Evolutionary conservation across 768 basidiomycete species (phyloP), one percentile per base, ranked within the genome.

Genomic region (Mycena capillaripes): DNA sequence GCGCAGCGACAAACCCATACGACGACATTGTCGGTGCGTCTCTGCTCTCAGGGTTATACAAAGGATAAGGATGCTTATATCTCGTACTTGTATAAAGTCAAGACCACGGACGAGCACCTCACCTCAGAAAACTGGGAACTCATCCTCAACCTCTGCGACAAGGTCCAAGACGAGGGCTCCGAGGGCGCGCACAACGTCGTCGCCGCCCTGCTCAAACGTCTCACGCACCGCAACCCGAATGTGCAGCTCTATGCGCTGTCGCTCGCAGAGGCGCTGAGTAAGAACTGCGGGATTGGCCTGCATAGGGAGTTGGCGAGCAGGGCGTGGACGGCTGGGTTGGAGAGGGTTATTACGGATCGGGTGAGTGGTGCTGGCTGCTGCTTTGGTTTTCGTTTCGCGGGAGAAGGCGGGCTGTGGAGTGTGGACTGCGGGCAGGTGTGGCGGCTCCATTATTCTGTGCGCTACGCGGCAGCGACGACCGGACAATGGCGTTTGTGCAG

Each of bases 71-170:
- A n/a, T n/a, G n/a, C 38, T 38, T 38, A 38, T 38, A 10, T 10
- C 38, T 38, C 38, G 16, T 38, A 3, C 10, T 38, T 38, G 36
- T 36, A 36, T 36, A 6, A 7, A 98, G 97, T 83, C 77, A 97
- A 98, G 84, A 94, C 97, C 38, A 99, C 98, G n/a, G 96, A 97
- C 81, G 98, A 99, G 89, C 97, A 96, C 81, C 86, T 97, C 69
- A 97, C 97, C 0, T 87, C 88, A 66, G 97, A 98, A 84, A 95
- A 98, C 82, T 99, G 98, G 98, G 97, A 97, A 79, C 86, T 96
- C 69, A 95, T 97, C 73, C 80, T 98, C 58, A 96, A 94, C 76
- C 82, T 99, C n/a, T 98, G 97, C 76, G 98, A 99, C 85, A 98
- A 98, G 83, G 97, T 99, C 8, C 86, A 88, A 34, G 96, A 97